Conservation (phyloP, 148 eudicot species). For the Vaccinium darrowii region DNA sequence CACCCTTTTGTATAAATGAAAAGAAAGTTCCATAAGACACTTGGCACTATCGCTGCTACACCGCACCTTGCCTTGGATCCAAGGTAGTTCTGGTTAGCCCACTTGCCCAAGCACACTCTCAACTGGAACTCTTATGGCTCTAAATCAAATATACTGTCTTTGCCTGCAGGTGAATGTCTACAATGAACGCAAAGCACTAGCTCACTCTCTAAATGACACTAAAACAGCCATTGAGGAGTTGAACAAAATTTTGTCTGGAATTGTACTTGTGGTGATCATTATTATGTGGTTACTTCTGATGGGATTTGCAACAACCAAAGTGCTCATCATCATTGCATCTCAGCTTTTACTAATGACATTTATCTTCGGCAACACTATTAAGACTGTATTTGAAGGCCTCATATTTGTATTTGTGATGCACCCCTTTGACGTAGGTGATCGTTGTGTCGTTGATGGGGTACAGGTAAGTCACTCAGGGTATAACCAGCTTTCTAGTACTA, state of each 20-base stretch:
- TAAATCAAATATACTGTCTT: neutral
- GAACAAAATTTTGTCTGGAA: constrained; percentile 52
- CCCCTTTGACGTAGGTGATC: constrained; percentile 91
- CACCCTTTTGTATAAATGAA: neutral
- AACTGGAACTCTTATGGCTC: neutral
- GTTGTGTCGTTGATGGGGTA: constrained; percentile 79
- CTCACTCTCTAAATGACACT: constrained; percentile 68
- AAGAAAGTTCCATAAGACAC: neutral
- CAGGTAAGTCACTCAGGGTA: constrained; percentile 47
- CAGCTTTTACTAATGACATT: constrained; percentile 68
- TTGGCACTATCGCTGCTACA: neutral
- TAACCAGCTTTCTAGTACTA: neutral
- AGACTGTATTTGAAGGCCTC: constrained; percentile 72
- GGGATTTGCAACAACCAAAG: constrained; percentile 64
- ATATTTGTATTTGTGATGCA: constrained; percentile 75
- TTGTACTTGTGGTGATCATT: constrained; percentile 36
- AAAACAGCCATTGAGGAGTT: constrained; percentile 86
- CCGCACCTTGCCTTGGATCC: no score
- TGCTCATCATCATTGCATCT: constrained; percentile 66
- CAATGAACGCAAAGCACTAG: constrained; percentile 67
- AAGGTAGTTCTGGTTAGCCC: no score
- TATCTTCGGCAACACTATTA: constrained; percentile 60
- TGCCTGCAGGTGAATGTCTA: constrained; percentile 58
- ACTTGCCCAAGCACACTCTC: no score
- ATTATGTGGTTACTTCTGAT: constrained; percentile 72